phyloP scores from a whole-genome alignment of 2,329 filamentous ascomycete genomes.

The Talaromyces sp. region DNA sequence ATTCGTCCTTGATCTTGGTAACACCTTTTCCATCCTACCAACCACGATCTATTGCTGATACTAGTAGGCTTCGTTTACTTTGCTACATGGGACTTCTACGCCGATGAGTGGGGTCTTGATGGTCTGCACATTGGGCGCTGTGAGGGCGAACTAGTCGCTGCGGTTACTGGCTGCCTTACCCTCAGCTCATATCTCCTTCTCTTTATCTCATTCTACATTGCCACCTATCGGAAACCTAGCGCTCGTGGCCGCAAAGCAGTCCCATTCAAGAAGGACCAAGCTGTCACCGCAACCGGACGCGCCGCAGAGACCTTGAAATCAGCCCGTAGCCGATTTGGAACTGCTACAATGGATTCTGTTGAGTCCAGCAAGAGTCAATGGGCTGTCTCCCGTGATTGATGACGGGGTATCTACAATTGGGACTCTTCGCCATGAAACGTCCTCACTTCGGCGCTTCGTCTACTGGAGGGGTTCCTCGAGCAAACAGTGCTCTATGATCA shows the following conservation, averaged over 20 bases:
- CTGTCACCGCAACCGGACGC: conserved; percentile 20
- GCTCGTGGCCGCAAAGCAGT: conserved; percentile 14
- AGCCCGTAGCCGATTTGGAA: conserved; percentile 20
- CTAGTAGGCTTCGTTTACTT: conserved; percentile 83
- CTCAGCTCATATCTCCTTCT: conserved; percentile 86
- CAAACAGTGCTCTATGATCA: not conserved
- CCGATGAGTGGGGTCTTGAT: conserved; percentile 71
- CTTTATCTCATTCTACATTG: conserved; percentile 93
- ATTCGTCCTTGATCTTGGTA: conserved; percentile 90
- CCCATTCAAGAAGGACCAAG: conserved; percentile 64
- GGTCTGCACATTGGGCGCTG: conserved; percentile 74
- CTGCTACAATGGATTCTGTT: conserved; percentile 20
- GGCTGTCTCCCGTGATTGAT: conserved; percentile 17
- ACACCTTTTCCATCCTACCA: not conserved
- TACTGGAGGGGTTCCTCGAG: not conserved
- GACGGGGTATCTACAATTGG: not conserved
- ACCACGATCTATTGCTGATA: not conserved
- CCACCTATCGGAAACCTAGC: conserved; percentile 71
- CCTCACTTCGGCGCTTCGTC: not conserved
- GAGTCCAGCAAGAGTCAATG: conserved; percentile 20
- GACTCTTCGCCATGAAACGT: not conserved
- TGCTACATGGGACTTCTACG: conserved; percentile 90
- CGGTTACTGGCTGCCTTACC: conserved; percentile 80
- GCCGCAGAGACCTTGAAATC: conserved; percentile 23
- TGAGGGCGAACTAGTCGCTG: conserved; percentile 88